Evolutionary conservation across 2,329 filamentous ascomycete genomes (phyloP), one percentile per base, ranked within the genome.

Genomic region (Calonectria multiphialidica): DNA sequence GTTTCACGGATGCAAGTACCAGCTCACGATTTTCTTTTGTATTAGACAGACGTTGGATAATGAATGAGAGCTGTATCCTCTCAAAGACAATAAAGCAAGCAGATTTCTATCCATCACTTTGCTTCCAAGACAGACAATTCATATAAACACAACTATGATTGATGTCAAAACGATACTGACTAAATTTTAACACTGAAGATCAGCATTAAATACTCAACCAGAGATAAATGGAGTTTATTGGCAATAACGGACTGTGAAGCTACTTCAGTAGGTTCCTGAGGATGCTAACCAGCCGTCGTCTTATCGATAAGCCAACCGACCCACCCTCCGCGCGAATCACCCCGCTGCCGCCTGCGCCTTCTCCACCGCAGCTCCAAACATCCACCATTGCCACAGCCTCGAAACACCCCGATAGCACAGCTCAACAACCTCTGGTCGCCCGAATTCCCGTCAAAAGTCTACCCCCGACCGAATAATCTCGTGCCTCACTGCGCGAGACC

Each of bases 331-430:
- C 65, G 23, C 44, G 66, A 61, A 21, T 61, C 74, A 74, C 76
- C 74, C 73, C 74, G 71, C 77, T 68, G 75, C 49, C 72, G 74
- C 75, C 74, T 78, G 57, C 68, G 74, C 69, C 76, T 78, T 69
- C 74, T 78, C 76, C 77, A 76, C 71, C 70, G 33, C 72, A 74
- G 76, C 74, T 78, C 35, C 55, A 69, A 66, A 49, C 68, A 70
- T 69, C 68, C 72, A 75, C 33, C 66, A 70, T 50, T 66, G 55
- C 37, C 35, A 53, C 57, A 50, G 49, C 44, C 68, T 72, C 42
- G 30, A 71, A 61, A n/a, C 49, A 49, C 25, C 47, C 50, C 13
- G 23, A 13, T 2, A 16, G 13, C 23, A 23, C 45, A 44, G 37
- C 37, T 62, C 57, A 42, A 62, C 40, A 40, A 59, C 33, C 53